Base-by-base conservation (phyloP, 495 filamentous ascomycete genomes). In the Aspergillus panamensis region DNA sequence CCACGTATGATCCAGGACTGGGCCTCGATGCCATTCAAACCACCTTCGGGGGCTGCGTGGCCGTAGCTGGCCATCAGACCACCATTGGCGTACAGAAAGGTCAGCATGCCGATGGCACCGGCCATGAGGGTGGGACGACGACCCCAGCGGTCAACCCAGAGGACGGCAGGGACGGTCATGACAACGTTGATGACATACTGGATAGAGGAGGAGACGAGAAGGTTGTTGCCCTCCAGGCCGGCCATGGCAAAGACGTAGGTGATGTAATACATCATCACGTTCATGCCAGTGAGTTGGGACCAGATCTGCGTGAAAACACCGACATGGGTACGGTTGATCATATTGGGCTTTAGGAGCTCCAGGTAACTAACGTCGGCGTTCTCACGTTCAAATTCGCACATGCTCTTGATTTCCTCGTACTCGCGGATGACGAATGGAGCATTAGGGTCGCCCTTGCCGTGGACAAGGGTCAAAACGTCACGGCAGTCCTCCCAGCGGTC, bases 211-310 rank as follows among this genome's bases (percentile, higher is more conserved):
- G 87, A 82, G 7, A 87, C 74, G 10, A 94, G 79, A 35, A 82
- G 73, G 51, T 84, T 79, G 58, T 84, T 76, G 31, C 77, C 77
- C 1, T 75, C 77, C 0, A 87, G 71, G 14, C 87, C 86, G 13
- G 87, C 85, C 87, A 89, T 89, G 20, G 83, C 82, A 61, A 89
- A 89, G 60, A 89, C 78, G 48, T 90, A 89, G 19, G 72, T 78
- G 44, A 82, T 79, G 57, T 83, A 73, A 62, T 83, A 82, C 83
- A 91, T 90, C 87, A 92, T 92, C 1, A 60, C 87, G 66, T 91
- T 92, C 86, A 91, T 91, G 13, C 90, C 90, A 0, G 87, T 89
- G 17, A 93, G 75, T 64, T 94, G 90, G 29, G 84, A 85, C 90
- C 90, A 93, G 66, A 94, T 87, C 68, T 92, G 90, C 0, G 84